Conservation (phyloP, 371 early-diverging fungal species). For the Vairimorpha ceranae region DNA sequence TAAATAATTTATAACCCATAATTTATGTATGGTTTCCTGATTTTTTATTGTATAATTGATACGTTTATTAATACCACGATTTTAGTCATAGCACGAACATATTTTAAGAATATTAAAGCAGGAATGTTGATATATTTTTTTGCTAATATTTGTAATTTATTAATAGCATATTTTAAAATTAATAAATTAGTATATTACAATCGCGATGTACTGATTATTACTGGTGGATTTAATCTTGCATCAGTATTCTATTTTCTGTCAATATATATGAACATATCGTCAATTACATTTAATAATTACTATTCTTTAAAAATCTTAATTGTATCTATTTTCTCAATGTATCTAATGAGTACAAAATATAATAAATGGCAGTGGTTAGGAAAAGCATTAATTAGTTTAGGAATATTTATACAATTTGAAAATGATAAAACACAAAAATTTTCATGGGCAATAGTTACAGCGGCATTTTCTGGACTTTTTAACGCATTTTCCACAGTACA, state of each 20-base stretch:
- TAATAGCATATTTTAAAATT: neutral
- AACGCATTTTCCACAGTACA: conserved; percentile 2
- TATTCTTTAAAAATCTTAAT: conserved; percentile 1
- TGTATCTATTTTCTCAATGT: neutral
- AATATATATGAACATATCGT: conserved; percentile 10
- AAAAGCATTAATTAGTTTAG: neutral
- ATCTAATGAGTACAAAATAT: neutral
- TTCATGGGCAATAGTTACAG: neutral
- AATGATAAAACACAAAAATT: neutral
- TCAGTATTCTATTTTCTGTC: conserved; percentile 7
- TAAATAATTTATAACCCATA: no score
- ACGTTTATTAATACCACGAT: neutral
- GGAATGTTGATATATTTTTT: conserved; percentile 7
- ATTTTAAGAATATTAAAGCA: conserved; percentile 2
- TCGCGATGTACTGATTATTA: neutral
- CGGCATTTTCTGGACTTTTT: neutral
- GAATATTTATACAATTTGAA: neutral
- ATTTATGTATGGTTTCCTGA: neutral
- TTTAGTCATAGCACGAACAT: neutral
- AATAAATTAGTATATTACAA: neutral
- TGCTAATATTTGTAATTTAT: neutral
- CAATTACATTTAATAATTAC: conserved; percentile 4
- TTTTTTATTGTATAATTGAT: neutral
- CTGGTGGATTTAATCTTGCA: neutral
- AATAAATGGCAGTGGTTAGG: neutral